Evolutionary conservation across 257 asterid genomes (phyloP).

Genomic region (Jacaranda copaia): DNA sequence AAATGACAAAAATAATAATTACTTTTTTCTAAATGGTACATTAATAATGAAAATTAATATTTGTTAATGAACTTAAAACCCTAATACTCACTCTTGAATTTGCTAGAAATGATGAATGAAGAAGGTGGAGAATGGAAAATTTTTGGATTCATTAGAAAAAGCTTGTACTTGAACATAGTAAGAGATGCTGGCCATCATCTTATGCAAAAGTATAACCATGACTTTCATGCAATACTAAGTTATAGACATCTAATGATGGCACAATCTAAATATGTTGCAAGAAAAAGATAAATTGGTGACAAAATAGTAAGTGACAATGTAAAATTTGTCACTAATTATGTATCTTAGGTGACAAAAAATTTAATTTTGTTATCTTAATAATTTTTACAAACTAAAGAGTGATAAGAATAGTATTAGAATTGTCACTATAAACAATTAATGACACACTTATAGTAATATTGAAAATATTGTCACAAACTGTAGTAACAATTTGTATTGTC

Average conservation of each 20-base stretch:
- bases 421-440: too few species aligned
- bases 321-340: too few species aligned
- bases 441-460: too few species aligned
- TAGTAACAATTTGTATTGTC: too few species aligned
- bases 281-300: too few species aligned
- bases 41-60: background rate
- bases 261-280: too few species aligned
- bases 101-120: background rate
- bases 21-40: background rate
- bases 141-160: background rate
- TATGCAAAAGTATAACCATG: background rate
- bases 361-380: too few species aligned
- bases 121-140: slow-evolving; percentile 13
- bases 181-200: slow-evolving; percentile 1
- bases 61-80: background rate
- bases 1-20: background rate
- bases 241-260: background rate
- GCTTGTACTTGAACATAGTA: background rate
- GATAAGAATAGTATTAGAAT: too few species aligned
- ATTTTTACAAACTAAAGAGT: too few species aligned
- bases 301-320: too few species aligned
- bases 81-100: background rate
- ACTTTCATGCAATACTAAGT: background rate
- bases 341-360: too few species aligned
- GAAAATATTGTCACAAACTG: too few species aligned